Base-by-base conservation (phyloP, 768 basidiomycete species). In the Leccinum ochraceum region DNA sequence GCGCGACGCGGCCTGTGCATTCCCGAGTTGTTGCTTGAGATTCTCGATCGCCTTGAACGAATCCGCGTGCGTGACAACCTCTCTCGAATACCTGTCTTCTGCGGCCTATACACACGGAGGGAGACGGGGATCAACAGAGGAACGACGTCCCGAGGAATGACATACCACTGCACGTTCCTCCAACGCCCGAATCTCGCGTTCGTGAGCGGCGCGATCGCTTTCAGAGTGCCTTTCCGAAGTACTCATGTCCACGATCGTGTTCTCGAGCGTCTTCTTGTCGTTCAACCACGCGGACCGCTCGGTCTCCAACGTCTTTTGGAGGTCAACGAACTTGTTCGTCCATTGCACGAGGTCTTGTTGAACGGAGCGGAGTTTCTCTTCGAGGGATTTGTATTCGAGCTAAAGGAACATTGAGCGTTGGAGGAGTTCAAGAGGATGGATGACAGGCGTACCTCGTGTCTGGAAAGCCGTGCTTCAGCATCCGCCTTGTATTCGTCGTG, bases 41-140 rank as follows among this genome's bases (percentile, higher is more conserved):
- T 68, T 76, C 11, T 87, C 84, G 11, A 92, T 81, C 13, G 78
- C 63, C 75, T 92, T 92, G 79, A 95, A 89, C 0, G 89, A 82
- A 22, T 94, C 92, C 0, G 94, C 93, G 71, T 95, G 94, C 1
- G 90, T 79, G 34, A 95, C 76, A n/a, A 95, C 83, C 69, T 93
- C 93, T 54, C 86, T 81, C 5, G 87, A 82, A 66, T 94, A 94
- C 57, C 87, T 84, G 55, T 90, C 89, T 69, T 95, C 91, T 6
- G 91, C 91, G 64, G 86, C 81, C 83, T 87, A 63, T 9, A 56
- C 36, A 32, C 8, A 24, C 7, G 17, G 17, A 17, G 3, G 7
- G 39, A 6, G 14, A 1, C 17, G 11, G 42, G 28, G 3, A 4
- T 69, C 2, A 58, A 53, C 37, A 32, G 22, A 53, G 9, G 14